Conservation (phyloP, 2,329 filamentous ascomycete species). For the Zymoseptoria passerinii region DNA sequence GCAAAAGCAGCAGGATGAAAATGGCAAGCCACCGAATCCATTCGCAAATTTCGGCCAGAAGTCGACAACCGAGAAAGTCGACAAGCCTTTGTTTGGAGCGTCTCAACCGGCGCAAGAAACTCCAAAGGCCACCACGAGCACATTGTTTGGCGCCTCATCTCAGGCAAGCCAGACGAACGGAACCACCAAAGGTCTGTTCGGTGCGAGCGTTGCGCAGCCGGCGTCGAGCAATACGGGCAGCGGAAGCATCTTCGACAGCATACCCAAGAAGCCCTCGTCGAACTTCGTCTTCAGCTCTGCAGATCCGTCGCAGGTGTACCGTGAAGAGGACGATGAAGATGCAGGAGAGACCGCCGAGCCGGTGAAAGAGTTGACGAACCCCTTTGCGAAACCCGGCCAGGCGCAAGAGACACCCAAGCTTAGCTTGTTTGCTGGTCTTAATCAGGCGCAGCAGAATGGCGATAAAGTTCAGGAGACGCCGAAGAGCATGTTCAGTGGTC, state of each 20-base stretch:
- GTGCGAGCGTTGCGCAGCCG: conserved; percentile 2
- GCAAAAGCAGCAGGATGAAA: neutral
- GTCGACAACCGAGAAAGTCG: conserved; percentile 2
- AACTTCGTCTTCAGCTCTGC: conserved; percentile 14
- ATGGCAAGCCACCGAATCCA: conserved; percentile 7
- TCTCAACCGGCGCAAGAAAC: conserved; percentile 3
- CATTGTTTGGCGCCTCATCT: conserved; percentile 7
- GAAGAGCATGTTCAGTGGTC: conserved; percentile 3
- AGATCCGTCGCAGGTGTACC: conserved; percentile 13
- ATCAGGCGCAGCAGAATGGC: conserved; percentile 2
- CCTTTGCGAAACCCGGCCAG: neutral
- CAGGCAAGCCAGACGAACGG: conserved; percentile 2
- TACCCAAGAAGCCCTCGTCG: conserved; percentile 9
- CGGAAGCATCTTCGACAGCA: conserved; percentile 13
- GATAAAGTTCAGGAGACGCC: conserved; percentile 3
- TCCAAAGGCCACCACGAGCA: conserved; percentile 4
- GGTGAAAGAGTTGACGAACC: neutral
- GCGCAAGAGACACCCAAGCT: neutral
- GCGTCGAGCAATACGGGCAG: neutral
- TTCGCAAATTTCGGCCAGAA: conserved; percentile 10
- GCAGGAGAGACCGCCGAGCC: conserved; percentile 1
- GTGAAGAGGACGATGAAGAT: conserved; percentile 10
- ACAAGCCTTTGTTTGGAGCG: conserved; percentile 5
- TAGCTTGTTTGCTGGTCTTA: conserved; percentile 3
- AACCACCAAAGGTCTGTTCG: conserved; percentile 12